phyloP scores from a whole-genome alignment of 2,329 filamentous ascomycete species.

The Ophiocordyceps camponoti-leonardi region DNA sequence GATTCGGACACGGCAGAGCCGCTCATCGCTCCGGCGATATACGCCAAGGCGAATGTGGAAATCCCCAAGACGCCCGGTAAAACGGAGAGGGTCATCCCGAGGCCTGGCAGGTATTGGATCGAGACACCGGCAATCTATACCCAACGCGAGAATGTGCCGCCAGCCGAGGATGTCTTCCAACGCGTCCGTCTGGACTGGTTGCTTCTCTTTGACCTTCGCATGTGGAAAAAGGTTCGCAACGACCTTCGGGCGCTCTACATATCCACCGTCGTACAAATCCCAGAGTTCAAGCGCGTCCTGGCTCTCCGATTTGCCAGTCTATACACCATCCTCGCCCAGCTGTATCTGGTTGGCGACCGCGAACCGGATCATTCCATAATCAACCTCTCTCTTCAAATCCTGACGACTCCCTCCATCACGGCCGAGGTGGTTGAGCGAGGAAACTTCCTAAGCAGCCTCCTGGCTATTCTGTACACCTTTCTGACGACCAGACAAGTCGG shows the following conservation, averaged over 20 bases:
- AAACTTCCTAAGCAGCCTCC: constrained; percentile 87
- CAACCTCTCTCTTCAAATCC: constrained; percentile 88
- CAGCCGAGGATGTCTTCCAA: constrained; percentile 76
- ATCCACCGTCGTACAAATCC: constrained; percentile 86
- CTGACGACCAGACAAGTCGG: constrained; percentile 90
- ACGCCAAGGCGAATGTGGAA: constrained; percentile 47
- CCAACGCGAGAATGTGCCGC: constrained; percentile 42
- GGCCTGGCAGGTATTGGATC: constrained; percentile 69
- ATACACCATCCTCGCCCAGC: constrained; percentile 82
- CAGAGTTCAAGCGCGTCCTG: constrained; percentile 87
- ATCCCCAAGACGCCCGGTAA: constrained; percentile 70
- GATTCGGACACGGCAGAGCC: constrained; percentile 55
- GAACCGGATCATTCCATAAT: constrained; percentile 98
- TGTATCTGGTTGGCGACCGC: constrained; percentile 89
- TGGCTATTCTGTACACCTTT: constrained; percentile 96
- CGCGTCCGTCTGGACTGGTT: constrained; percentile 86
- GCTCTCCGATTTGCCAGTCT: constrained; percentile 87
- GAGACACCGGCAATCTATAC: constrained; percentile 58
- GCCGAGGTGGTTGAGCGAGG: constrained; percentile 87
- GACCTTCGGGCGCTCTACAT: constrained; percentile 89
- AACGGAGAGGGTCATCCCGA: constrained; percentile 29
- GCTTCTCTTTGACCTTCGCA: constrained; percentile 79
- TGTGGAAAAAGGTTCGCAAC: constrained; percentile 93
- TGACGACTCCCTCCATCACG: constrained; percentile 92
- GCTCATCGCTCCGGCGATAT: constrained; percentile 42